Base-by-base conservation (phyloP, 2,329 filamentous ascomycete species). In the Colletotrichum karsti region DNA sequence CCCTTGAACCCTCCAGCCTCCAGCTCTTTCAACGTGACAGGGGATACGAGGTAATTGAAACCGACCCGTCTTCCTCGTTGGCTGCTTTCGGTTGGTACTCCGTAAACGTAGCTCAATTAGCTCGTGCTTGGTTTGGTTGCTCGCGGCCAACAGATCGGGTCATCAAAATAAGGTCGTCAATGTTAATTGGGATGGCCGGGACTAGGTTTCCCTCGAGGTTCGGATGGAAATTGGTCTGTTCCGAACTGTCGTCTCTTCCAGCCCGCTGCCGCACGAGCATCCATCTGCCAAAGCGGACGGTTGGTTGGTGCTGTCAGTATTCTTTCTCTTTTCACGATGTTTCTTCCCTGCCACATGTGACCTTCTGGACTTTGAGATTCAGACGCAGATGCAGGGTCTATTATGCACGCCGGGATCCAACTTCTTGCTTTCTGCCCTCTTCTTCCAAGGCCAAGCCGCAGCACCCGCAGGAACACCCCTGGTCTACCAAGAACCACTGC, bases 311-410 rank as follows among this genome's bases (percentile, higher is more conserved):
- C n/a, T n/a, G n/a, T n/a, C n/a, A n/a, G n/a, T n/a, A n/a, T n/a
- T n/a, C n/a, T n/a, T n/a, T n/a, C n/a, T n/a, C n/a, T n/a, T n/a
- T n/a, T n/a, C n/a, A n/a, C n/a, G n/a, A n/a, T n/a, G n/a, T n/a
- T n/a, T n/a, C n/a, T n/a, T n/a, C n/a, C n/a, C n/a, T n/a, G n/a
- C n/a, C n/a, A n/a, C n/a, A n/a, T n/a, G n/a, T n/a, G n/a, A n/a
- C n/a, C n/a, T n/a, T n/a, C n/a, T n/a, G n/a, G n/a, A n/a, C n/a
- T n/a, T n/a, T n/a, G n/a, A n/a, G n/a, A n/a, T 20, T 7, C 41
- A 44, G 5, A n/a, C 37, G 12, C 26, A 37, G 42, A 63, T 9
- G 58, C 63, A 51, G 50, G 50, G 50, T 51, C 58, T 67, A 51
- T 12, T 44, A 50, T 63, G 33, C 35, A 63, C 50, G 41, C 8